These are phyloP conservation scores for Diplodia seriata DNA, from an alignment of 2,329 filamentous ascomycete species.

Conservation along the genomic window DNA sequence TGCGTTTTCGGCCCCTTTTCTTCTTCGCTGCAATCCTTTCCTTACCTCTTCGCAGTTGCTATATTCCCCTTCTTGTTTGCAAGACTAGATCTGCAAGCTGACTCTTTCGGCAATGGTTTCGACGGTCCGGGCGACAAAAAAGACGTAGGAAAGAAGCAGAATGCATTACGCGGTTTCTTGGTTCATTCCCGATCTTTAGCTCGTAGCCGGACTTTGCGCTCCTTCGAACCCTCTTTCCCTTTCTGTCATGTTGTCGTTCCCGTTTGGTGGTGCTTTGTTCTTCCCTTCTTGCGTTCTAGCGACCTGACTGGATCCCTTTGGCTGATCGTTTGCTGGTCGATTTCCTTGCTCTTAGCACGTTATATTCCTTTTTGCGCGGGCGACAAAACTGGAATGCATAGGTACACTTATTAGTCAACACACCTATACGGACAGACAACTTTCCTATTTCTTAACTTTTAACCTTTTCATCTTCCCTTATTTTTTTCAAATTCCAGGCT, in stretches of 20 bases:
- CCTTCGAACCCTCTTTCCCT: conserved; percentile 3
- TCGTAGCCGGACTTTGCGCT: conserved; percentile 13
- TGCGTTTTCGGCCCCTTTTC: conserved; percentile 1
- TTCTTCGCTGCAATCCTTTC: not conserved
- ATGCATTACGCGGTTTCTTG: conserved; percentile 18
- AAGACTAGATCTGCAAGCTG: conserved; percentile 8
- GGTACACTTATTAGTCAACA: conserved; percentile 13
- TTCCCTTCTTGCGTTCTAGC: conserved; percentile 6
- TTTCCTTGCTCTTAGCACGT: not conserved
- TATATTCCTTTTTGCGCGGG: conserved; percentile 21
- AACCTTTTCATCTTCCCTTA: not conserved
- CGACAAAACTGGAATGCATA: conserved; percentile 20
- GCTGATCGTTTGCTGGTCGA: conserved; percentile 21
- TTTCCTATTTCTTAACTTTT: conserved; percentile 5
- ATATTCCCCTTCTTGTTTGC: not conserved
- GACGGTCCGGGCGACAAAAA: conserved; percentile 10
- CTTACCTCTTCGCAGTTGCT: not conserved
- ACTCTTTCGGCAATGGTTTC: conserved; percentile 4
- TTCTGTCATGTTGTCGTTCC: conserved; percentile 15
- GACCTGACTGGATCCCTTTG: conserved; percentile 1
- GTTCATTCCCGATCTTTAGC: conserved; percentile 1
- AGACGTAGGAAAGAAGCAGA: conserved; percentile 16
- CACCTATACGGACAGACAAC: not conserved
- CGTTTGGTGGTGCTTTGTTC: not conserved
- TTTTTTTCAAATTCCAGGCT: not conserved